A percentile compares a stretch with the other conserved stretches of the same genome.
phyloP scores from a whole-genome alignment of 495 filamentous ascomycete species.

The Hyaloscypha variabilis region DNA sequence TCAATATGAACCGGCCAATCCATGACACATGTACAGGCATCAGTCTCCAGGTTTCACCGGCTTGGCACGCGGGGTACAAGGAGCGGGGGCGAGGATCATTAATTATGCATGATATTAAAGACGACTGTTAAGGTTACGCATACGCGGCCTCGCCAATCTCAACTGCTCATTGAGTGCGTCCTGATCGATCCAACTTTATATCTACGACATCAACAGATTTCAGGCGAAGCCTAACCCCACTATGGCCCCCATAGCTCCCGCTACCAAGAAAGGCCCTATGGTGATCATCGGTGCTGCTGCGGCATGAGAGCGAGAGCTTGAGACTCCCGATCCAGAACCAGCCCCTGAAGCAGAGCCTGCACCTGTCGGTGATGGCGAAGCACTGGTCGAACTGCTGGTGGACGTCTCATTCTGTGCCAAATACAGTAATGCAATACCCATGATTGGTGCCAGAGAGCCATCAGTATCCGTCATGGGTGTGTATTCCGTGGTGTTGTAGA shows the following conservation, averaged over 20 bases:
- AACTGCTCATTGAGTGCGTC: background rate
- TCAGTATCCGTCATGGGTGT: constrained; percentile 17
- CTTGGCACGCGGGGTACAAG: background rate
- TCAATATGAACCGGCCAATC: too few species aligned
- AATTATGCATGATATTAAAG: background rate
- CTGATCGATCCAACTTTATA: background rate
- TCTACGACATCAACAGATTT: background rate
- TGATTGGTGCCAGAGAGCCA: constrained; percentile 8
- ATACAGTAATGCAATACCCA: constrained; percentile 15
- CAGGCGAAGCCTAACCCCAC: constrained; percentile 1
- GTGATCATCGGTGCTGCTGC: background rate
- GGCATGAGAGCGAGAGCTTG: background rate
- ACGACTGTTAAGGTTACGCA: too few species aligned
- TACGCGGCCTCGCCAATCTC: background rate
- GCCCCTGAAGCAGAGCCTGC: background rate
- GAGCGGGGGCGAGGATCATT: background rate
- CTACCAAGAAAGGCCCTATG: background rate
- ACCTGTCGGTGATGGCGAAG: background rate
- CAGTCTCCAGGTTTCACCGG: background rate
- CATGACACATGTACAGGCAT: background rate
- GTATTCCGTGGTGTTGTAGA: constrained; percentile 12
- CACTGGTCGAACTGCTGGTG: background rate
- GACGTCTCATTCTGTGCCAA: constrained; percentile 7
- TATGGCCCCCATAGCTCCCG: background rate
- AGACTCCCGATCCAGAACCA: background rate